These are phyloP conservation scores for Crucihimalaya himalaica DNA, from an alignment of 345 rosid genomes.

Conservation along the genomic window DNA sequence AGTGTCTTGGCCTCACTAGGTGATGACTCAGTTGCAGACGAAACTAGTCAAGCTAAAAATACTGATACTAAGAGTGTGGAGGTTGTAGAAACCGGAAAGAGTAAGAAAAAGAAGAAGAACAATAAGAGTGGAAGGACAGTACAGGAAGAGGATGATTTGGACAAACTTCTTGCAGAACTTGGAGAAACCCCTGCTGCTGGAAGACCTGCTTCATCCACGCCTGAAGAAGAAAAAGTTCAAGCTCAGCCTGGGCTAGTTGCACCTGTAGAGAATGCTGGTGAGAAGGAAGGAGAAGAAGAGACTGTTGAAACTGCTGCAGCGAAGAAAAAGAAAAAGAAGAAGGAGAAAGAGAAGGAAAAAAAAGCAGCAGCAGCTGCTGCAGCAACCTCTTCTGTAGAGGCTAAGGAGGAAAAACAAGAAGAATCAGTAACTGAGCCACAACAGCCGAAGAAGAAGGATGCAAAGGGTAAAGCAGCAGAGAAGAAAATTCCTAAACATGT, in stretches of 20 bases:
- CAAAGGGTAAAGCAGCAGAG: constrained; percentile 77
- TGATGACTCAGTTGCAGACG: constrained; percentile 42
- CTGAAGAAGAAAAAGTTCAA: constrained; percentile 54
- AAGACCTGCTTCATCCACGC: constrained; percentile 50
- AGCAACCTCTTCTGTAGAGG: constrained; percentile 41
- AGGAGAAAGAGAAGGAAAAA: constrained; percentile 70
- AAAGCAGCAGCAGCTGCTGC: constrained; percentile 47
- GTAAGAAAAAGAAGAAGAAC: constrained; percentile 76
- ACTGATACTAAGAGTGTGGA: constrained; percentile 50
- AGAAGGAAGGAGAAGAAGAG: constrained; percentile 80
- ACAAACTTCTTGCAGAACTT: constrained; percentile 88
- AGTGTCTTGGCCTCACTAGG: constrained; percentile 42
- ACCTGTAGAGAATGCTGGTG: too few relatives aligned
- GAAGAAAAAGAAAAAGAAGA: constrained; percentile 80
- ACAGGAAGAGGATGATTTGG: constrained; percentile 95
- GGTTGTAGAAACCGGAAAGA: constrained; percentile 65
- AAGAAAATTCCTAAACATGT: constrained; percentile 93
- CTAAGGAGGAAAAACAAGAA: constrained; percentile 54
- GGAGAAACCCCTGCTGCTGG: constrained; percentile 54
- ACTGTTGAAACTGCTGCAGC: constrained; percentile 73
- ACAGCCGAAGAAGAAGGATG: constrained; percentile 65
- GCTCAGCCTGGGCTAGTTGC: too few relatives aligned
- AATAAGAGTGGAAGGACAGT: constrained; percentile 83
- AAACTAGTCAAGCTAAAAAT: constrained; percentile 26
- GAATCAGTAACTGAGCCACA: constrained; percentile 51